These are phyloP conservation scores for Ogataea pini DNA, from an alignment of 805 yeast species.

Conservation along the genomic window DNA sequence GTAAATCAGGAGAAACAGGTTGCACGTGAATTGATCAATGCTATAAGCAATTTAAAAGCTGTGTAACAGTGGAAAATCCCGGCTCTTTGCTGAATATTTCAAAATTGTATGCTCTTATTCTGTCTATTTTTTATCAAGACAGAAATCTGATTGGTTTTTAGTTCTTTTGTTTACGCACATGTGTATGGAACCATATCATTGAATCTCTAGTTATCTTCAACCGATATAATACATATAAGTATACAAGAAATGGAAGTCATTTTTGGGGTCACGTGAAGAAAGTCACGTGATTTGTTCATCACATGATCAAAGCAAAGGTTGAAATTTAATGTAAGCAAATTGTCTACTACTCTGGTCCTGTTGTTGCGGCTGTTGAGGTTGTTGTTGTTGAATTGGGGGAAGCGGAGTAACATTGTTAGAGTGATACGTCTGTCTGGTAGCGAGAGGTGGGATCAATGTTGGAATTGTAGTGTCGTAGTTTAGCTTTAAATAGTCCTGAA, in stretches of 20 bases:
- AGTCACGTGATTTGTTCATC: not conserved
- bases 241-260: no score
- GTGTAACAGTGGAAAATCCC: not conserved
- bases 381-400: constrained; percentile 9
- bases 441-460: constrained; percentile 11
- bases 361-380: constrained; percentile 1
- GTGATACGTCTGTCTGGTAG: not conserved
- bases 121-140: not conserved
- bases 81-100: not conserved
- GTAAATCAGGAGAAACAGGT: constrained; percentile 29
- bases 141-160: not conserved
- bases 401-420: constrained; percentile 6
- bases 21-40: constrained; percentile 29
- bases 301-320: constrained; percentile 29
- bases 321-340: constrained; percentile 31
- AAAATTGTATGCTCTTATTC: not conserved
- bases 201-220: not conserved
- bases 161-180: not conserved
- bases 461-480: constrained; percentile 25
- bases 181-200: not conserved
- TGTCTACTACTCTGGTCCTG: constrained; percentile 11
- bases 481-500: constrained; percentile 32
- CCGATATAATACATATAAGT: not conserved
- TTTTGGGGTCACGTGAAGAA: no score
- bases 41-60: constrained; percentile 22